Evolutionary conservation across 129 eudicot species (phyloP), one percentile per base, ranked within the genome.

Genomic region (Artemisia tridentata): DNA sequence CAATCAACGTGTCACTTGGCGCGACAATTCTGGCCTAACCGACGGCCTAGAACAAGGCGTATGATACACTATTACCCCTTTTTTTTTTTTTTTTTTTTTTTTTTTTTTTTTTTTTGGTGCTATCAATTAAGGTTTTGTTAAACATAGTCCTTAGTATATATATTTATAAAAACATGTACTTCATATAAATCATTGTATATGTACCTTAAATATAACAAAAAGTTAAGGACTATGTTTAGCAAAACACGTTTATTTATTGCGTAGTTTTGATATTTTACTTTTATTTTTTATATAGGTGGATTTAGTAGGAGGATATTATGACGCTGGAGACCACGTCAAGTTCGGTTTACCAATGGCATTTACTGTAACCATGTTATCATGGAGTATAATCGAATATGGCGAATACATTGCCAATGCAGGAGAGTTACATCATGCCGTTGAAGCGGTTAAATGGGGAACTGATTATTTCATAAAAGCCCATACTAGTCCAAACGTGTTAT

Each of bases 271-370:
- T 57, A 21, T 46, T 56, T 18, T 41, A 12, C 34, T 52, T 53
- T 72, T 75, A 13, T 72, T 25, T 29, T 53, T 20, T 59, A 58
- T 19, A 51, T 17, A 91, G 96, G 96, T 85, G 66, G 96, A 92
- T 52, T 85, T 92, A 69, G 96, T 92, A 1, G 98, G 98, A 57
- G 98, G 98, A 46, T 92, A 92, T 80, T 89, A 92, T 48, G 98
- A 92, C 74, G 98, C 98, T 7, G 98, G 96, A 18, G 96, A 92
- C 70, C 90, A 92, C 60, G 98, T 92, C 8, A 92, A 92, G 73
- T 92, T 92, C 27, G 98, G 98, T 5, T 71, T 92, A 23, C 98
- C 98, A n/a, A 88, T 92, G 98, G 98, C 98, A 0, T 92, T 82
- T 65, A 92, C 98, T 3, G 87, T 92, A n/a, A 92, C 96, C 65